Conservation (phyloP, 2,329 filamentous ascomycete species). For the Gliomastix tumulicola region DNA sequence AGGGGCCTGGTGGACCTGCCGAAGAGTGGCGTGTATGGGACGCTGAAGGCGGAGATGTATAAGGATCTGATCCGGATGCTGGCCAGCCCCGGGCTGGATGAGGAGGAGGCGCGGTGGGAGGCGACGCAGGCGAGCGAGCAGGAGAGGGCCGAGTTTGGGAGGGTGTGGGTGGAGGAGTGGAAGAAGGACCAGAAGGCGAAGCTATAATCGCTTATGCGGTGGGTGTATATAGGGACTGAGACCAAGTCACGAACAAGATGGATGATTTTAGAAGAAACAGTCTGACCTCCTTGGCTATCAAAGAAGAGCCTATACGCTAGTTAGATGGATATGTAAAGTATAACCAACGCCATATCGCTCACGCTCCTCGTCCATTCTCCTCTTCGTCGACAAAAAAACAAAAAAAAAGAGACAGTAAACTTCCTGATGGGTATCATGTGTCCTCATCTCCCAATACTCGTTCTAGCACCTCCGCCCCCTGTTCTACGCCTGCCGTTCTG, state of each 20-base stretch:
- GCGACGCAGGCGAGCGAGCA: constrained; percentile 28
- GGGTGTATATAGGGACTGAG: no score
- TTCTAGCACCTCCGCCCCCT: no score
- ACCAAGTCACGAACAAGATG: no score
- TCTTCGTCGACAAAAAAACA: neutral
- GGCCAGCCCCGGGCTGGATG: constrained; percentile 40
- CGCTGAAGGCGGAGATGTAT: constrained; percentile 72
- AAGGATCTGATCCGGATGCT: constrained; percentile 55
- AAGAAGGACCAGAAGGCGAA: constrained; percentile 30
- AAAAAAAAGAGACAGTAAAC: neutral
- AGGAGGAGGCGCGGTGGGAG: constrained; percentile 41
- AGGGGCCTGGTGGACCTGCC: constrained; percentile 54
- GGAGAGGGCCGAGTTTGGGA: constrained; percentile 33
- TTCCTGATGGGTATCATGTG: no score
- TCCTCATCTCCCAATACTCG: no score
- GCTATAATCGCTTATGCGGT: constrained; percentile 15
- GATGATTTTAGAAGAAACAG: no score
- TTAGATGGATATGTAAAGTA: neutral
- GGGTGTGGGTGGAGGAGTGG: constrained; percentile 43
- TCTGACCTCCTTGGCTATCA: no score
- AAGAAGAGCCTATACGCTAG: no score
- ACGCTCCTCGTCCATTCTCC: neutral
- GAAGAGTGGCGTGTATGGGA: constrained; percentile 59
- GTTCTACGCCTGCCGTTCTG: no score
- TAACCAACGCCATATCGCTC: neutral